These are phyloP conservation scores for Tilletia caries DNA, from an alignment of 1,284 basidiomycete species.

Conservation along the genomic window DNA sequence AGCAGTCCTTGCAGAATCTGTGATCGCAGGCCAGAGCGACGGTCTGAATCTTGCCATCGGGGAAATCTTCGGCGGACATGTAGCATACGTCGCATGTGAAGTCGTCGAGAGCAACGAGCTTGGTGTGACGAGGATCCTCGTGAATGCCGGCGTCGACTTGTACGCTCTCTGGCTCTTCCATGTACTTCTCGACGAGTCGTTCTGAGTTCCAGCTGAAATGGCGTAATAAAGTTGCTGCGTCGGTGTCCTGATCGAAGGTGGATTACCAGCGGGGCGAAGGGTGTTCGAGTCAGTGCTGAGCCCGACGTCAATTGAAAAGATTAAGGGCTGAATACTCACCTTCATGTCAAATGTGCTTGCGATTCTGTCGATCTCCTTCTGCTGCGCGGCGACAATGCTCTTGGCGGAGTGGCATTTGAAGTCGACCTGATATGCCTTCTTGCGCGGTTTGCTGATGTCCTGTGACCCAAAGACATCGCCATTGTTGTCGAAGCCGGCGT, in stretches of 20 bases:
- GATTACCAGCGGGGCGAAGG: slow-evolving; percentile 28
- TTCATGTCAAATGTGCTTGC: slow-evolving; percentile 49
- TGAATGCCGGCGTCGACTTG: slow-evolving; percentile 46
- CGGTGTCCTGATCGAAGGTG: slow-evolving; percentile 55
- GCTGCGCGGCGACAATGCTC: slow-evolving; percentile 39
- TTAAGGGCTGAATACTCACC: slow-evolving; percentile 15
- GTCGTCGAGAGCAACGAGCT: slow-evolving; percentile 28
- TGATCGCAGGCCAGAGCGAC: slow-evolving; percentile 48
- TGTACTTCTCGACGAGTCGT: slow-evolving; percentile 62
- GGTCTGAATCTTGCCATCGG: slow-evolving; percentile 37
- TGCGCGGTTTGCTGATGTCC: slow-evolving; percentile 27
- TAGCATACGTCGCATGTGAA: slow-evolving; percentile 51
- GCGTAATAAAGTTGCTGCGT: slow-evolving; percentile 75
- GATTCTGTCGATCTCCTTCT: slow-evolving; percentile 47
- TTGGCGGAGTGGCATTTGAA: slow-evolving; percentile 37
- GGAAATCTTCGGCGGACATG: slow-evolving; percentile 37
- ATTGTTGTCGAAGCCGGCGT: slow-evolving; percentile 26
- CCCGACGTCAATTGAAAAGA: not conserved
- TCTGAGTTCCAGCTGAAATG: slow-evolving; percentile 94
- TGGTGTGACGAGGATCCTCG: slow-evolving; percentile 33
- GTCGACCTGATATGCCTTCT: slow-evolving; percentile 46
- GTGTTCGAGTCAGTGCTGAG: not conserved
- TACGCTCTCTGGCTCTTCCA: slow-evolving; percentile 47
- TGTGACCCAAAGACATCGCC: slow-evolving; percentile 25
- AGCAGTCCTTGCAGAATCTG: slow-evolving; percentile 64